These are phyloP conservation scores for Juglanconis sp. DNA, from an alignment of 2,329 filamentous ascomycete species.

Conservation along the genomic window DNA sequence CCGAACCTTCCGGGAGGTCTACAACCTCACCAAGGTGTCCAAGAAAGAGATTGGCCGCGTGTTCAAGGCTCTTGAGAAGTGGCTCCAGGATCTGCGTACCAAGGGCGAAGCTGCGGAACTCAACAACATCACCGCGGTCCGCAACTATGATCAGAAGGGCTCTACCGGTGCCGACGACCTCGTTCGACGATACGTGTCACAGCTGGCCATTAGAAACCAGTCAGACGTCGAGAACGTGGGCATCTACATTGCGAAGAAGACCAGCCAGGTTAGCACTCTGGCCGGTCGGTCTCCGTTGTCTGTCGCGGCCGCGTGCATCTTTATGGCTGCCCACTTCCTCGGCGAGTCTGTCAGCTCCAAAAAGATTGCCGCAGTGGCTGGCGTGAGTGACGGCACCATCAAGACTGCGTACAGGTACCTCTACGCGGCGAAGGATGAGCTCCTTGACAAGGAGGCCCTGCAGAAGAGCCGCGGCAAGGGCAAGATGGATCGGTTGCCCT, in stretches of 20 bases:
- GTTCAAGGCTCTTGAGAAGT: slow-evolving; percentile 89
- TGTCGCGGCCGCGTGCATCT: slow-evolving; percentile 92
- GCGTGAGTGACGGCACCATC: slow-evolving; percentile 95
- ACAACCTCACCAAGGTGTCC: slow-evolving; percentile 84
- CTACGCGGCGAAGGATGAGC: slow-evolving; percentile 49
- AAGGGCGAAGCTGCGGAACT: slow-evolving; percentile 51
- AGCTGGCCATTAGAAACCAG: slow-evolving; percentile 69
- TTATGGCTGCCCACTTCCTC: slow-evolving; percentile 88
- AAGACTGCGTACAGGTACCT: slow-evolving; percentile 92
- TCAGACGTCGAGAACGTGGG: slow-evolving; percentile 78
- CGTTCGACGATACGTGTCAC: slow-evolving; percentile 84
- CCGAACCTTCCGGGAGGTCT: slow-evolving; percentile 92
- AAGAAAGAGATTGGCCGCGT: slow-evolving; percentile 97
- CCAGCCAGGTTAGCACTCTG: slow-evolving; percentile 73
- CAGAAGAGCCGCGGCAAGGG: slow-evolving; percentile 50
- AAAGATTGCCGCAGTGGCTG: slow-evolving; percentile 78
- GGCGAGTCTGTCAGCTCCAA: slow-evolving; percentile 76
- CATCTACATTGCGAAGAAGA: slow-evolving; percentile 72
- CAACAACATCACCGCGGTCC: slow-evolving; percentile 54
- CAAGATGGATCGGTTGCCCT: slow-evolving; percentile 67
- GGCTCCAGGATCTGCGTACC: slow-evolving; percentile 73
- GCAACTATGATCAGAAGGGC: slow-evolving; percentile 69
- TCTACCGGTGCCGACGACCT: slow-evolving; percentile 81
- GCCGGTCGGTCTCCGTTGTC: slow-evolving; percentile 92
- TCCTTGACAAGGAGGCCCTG: slow-evolving; percentile 15